Evolutionary conservation across 1,284 basidiomycete species (phyloP), one percentile per base, ranked within the genome.

Genomic region (Ganoderma boninense): DNA sequence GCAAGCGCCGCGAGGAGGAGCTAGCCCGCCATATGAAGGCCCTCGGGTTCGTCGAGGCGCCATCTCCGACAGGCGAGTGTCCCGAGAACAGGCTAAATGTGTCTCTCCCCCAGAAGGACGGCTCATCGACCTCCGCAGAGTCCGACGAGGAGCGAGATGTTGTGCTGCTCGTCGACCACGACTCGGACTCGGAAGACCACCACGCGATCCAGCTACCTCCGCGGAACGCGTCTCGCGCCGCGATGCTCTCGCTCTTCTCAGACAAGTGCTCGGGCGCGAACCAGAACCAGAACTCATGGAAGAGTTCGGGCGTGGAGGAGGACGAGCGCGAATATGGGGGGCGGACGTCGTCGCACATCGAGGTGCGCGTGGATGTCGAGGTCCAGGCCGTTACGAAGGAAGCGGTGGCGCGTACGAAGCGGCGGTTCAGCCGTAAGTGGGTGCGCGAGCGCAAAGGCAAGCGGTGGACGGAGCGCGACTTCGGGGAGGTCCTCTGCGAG

Each of bases 381-480:
- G 69, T 74, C 20, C 68, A 70, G 68, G 62, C 70, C 46, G 68
- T 72, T 16, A 63, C 64, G 59, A 67, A 67, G 57, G 66, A 71
- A 60, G 70, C 71, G 26, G 69, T 67, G 3, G 67, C 67, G 59
- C 73, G 73, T n/a, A 64, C 73, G 64, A 65, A 64, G 69, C 64
- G 69, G 65, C 74, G 74, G 6, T 72, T 64, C 66, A 75, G 72
- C 67, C 72, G 72, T 54, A 73, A 75, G 64, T 75, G 74, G 74
- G 56, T 75, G 3, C 74, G 74, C 67, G 74, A 75, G 65, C 65
- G 69, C 61, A 68, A 67, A 63, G 74, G 74, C 23, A 72, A 73
- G 68, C 70, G 74, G 64, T 73, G 67, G 69, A 72, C 71, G 5
- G 72, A 72, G 68, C 56, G 71, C 59, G 74, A 75, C 62, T 75